Conservation (phyloP, 768 basidiomycete genomes). For the Termitomyces titanicus region DNA sequence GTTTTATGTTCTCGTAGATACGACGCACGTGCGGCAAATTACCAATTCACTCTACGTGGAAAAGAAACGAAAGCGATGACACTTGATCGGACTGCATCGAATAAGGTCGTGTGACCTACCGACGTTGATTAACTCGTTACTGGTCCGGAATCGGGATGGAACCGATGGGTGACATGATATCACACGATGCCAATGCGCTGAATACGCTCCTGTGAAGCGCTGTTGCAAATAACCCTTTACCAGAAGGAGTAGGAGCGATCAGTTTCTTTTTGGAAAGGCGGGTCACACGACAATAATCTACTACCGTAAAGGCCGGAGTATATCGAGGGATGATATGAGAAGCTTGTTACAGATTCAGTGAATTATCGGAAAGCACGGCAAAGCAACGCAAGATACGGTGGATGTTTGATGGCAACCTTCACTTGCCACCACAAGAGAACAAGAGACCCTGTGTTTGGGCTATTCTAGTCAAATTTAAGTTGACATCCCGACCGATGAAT, state of each 20-base stretch:
- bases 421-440: neutral
- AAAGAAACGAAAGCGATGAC: neutral
- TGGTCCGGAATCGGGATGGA: neutral
- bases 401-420: neutral
- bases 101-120: conserved; percentile 1
- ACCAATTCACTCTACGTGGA: neutral
- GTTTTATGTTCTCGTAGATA: neutral
- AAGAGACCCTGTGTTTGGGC: neutral
- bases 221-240: neutral
- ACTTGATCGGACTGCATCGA: neutral
- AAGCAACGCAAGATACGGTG: neutral
- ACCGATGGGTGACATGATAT: neutral
- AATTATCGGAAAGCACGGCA: neutral
- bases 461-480: neutral
- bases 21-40: conserved; percentile 2
- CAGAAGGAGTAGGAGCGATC: no score
- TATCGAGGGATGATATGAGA: neutral
- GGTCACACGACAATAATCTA: neutral
- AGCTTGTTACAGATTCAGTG: neutral
- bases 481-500: neutral
- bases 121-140: neutral
- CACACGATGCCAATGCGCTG: no score
- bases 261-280: neutral
- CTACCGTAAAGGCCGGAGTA: neutral
- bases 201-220: no score